These are phyloP conservation scores for Apiospora pterosperma DNA, from an alignment of 2,329 filamentous ascomycete genomes.

Conservation along the genomic window DNA sequence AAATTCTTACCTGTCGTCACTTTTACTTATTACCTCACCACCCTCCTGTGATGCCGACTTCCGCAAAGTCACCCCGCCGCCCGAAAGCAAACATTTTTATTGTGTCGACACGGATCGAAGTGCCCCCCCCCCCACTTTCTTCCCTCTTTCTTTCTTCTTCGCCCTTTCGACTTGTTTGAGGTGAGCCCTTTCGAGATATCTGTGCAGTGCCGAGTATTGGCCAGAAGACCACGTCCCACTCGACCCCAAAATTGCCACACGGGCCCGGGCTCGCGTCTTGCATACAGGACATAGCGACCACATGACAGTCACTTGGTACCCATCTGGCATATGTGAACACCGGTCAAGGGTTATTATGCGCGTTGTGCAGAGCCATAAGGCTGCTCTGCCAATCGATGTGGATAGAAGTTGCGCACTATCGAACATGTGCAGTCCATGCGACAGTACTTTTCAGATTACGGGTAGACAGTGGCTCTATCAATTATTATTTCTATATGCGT, in stretches of 20 bases:
- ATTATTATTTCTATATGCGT: neutral
- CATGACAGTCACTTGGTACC: too few relatives aligned
- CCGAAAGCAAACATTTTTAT: neutral
- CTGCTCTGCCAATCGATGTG: too few relatives aligned
- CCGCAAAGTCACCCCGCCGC: neutral
- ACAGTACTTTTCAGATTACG: neutral
- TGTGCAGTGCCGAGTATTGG: neutral
- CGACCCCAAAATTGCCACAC: neutral
- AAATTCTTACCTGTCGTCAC: neutral
- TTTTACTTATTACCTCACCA: neutral
- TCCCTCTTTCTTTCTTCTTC: neutral
- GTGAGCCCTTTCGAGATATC: neutral
- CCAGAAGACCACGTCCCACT: neutral
- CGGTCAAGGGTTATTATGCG: too few relatives aligned
- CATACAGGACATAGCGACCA: too few relatives aligned
- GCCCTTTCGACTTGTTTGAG: neutral
- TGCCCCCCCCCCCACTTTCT: too few relatives aligned
- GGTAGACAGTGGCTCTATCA: neutral
- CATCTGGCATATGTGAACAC: too few relatives aligned
- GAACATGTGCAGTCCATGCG: neutral
- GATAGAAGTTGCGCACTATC: neutral
- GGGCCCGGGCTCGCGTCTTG: too few relatives aligned
- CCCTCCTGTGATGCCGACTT: too few relatives aligned
- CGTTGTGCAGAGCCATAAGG: too few relatives aligned
- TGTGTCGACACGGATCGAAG: neutral